These are phyloP conservation scores for Alternaria sp. DNA, from an alignment of 2,329 filamentous ascomycete genomes.

Conservation along the genomic window DNA sequence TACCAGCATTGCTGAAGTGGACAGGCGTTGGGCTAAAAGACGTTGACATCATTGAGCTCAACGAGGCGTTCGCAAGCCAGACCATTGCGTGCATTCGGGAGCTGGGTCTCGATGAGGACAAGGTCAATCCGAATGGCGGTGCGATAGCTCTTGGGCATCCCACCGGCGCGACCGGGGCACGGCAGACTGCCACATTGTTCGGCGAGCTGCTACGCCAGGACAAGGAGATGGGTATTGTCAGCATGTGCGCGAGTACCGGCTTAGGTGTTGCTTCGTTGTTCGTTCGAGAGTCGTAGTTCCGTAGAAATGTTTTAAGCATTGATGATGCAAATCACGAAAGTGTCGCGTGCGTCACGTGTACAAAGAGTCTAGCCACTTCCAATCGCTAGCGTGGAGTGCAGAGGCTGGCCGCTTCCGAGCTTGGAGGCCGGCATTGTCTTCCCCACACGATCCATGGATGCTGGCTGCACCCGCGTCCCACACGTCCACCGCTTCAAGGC, in stretches of 20 bases:
- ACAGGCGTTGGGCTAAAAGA: conserved; percentile 79
- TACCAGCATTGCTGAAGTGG: conserved; percentile 80
- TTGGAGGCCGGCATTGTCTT: conserved; percentile 15
- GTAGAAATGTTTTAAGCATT: background rate
- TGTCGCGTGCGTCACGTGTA: background rate
- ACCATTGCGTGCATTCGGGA: conserved; percentile 81
- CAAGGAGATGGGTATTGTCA: conserved; percentile 82
- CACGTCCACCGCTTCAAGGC: conserved; percentile 19
- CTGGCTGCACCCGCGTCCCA: conserved; percentile 20
- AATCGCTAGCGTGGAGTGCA: background rate
- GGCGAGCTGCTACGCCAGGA: conserved; percentile 70
- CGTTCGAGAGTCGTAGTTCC: conserved; percentile 33
- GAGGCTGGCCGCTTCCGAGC: conserved; percentile 2
- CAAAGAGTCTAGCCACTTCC: background rate
- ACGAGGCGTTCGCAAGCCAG: conserved; percentile 98
- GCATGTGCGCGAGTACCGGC: conserved; percentile 70
- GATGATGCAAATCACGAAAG: background rate
- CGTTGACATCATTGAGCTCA: conserved; percentile 88
- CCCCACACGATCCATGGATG: conserved; percentile 33
- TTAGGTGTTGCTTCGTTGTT: conserved; percentile 42
- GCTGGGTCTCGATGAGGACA: conserved; percentile 72
- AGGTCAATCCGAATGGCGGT: conserved; percentile 82
- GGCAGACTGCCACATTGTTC: conserved; percentile 85
- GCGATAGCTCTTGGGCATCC: conserved; percentile 85
- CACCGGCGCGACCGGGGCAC: conserved; percentile 74